These are phyloP conservation scores for Amylostereum areolatum DNA, from an alignment of 1,284 basidiomycete species.

Conservation along the genomic window DNA sequence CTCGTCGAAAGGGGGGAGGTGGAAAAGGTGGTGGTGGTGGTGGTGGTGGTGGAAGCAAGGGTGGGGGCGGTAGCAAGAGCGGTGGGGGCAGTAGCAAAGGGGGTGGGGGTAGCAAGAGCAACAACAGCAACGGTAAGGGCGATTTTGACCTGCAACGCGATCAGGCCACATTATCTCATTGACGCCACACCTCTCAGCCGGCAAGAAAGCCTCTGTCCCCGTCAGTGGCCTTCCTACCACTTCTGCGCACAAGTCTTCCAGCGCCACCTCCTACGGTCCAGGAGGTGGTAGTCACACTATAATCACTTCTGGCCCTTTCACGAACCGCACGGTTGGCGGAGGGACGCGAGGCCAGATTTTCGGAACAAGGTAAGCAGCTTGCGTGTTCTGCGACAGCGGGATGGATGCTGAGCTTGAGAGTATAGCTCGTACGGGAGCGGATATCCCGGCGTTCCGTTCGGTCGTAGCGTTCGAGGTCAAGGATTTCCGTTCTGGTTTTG, in stretches of 20 bases:
- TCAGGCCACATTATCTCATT: not conserved
- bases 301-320: constrained; percentile 11
- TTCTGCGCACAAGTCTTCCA: not conserved
- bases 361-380: constrained; percentile 11
- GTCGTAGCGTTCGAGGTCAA: constrained; percentile 22
- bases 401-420: not conserved
- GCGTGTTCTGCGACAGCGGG: too few species aligned
- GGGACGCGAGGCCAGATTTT: constrained; percentile 12
- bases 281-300: constrained; percentile 12
- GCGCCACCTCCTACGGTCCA: constrained; percentile 11
- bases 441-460: constrained; percentile 26
- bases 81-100: constrained; percentile 1
- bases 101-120: not conserved
- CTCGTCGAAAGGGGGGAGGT: not conserved
- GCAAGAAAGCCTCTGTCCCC: constrained; percentile 2
- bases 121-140: not conserved
- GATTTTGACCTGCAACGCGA: not conserved
- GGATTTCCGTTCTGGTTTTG: constrained; percentile 44
- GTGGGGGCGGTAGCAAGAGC: constrained; percentile 1
- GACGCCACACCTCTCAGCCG: not conserved
- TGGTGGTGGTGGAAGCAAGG: constrained; percentile 3
- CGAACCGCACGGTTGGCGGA: constrained; percentile 16
- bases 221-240: constrained; percentile 6
- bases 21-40: constrained; percentile 1
- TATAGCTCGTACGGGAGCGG: constrained; percentile 32